A percentile compares a stretch with the other conserved stretches of the same genome.
Evolutionary conservation across 2,329 filamentous ascomycete species (phyloP).

Genomic region (Epichloe scottii): DNA sequence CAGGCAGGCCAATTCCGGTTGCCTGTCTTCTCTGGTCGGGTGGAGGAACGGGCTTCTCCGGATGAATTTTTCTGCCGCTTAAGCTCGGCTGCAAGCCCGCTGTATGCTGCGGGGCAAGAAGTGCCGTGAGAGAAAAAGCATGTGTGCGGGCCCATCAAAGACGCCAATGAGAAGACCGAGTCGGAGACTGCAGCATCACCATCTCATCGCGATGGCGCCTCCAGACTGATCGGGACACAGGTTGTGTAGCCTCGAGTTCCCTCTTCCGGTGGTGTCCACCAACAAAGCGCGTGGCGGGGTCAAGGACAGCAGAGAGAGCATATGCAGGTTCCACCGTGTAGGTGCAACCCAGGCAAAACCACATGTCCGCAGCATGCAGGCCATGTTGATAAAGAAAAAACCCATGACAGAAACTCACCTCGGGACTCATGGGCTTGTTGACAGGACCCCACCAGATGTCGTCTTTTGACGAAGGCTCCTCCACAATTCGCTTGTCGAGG

Average conservation of each 20-base stretch:
- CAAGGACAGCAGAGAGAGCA: not conserved
- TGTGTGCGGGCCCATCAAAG: slow-evolving; percentile 1
- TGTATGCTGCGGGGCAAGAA: not conserved
- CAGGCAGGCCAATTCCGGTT: too few relatives aligned
- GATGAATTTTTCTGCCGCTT: slow-evolving; percentile 1
- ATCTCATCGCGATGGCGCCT: not conserved
- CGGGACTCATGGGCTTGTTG: slow-evolving; percentile 96
- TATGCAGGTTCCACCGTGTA: not conserved
- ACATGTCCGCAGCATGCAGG: slow-evolving; percentile 1
- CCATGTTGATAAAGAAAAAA: not conserved
- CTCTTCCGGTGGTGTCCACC: not conserved
- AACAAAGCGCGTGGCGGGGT: not conserved
- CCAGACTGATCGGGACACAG: not conserved
- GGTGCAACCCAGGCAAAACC: not conserved
- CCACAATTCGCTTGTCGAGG: slow-evolving; percentile 92
- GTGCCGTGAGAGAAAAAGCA: not conserved
- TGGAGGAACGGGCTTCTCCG: not conserved
- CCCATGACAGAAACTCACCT: slow-evolving; percentile 46
- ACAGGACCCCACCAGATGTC: slow-evolving; percentile 99
- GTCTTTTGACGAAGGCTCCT: slow-evolving; percentile 78
- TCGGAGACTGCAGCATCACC: not conserved
- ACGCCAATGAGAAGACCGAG: not conserved
- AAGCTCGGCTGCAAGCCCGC: slow-evolving; percentile 8
- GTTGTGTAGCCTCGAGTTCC: not conserved
- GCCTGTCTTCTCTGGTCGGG: too few relatives aligned